These are phyloP conservation scores for Ceratocystis cubensis DNA, from an alignment of 2,329 filamentous ascomycete genomes.

Conservation along the genomic window DNA sequence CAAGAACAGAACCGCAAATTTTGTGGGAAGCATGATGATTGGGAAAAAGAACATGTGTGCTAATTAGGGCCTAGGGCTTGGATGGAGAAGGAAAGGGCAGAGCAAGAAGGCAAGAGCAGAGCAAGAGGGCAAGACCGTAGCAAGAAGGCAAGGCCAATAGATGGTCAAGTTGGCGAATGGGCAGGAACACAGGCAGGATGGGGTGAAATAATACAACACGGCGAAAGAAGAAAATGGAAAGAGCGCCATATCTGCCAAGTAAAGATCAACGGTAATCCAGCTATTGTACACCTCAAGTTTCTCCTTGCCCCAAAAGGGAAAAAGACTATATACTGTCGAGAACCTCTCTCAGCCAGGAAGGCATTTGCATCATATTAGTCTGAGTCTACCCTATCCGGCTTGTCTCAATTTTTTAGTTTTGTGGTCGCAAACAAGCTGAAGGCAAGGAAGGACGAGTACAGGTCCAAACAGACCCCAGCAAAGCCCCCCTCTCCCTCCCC, in stretches of 20 bases:
- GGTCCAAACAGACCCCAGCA: neutral
- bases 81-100: neutral
- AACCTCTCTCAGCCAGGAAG: no score
- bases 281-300: neutral
- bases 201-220: no score
- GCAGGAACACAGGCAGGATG: neutral
- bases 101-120: neutral
- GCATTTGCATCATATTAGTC: no score
- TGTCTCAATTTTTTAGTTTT: no score
- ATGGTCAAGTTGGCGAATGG: neutral
- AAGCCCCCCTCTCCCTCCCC: neutral
- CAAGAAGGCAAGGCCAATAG: neutral
- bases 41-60: neutral
- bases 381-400: no score
- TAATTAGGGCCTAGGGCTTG: constrained; percentile 1
- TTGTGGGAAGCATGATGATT: no score
- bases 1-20: neutral
- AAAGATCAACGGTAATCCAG: neutral
- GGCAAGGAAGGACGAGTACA: neutral
- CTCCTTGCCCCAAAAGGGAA: neutral
- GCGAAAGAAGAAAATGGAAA: neutral
- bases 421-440: neutral
- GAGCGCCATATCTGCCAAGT: neutral
- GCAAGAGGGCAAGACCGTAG: neutral
- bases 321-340: no score